A percentile compares a stretch with the other conserved stretches of the same genome.
Evolutionary conservation across 148 eudicot genomes (phyloP).

Genomic region (Nepenthes gracilis): DNA sequence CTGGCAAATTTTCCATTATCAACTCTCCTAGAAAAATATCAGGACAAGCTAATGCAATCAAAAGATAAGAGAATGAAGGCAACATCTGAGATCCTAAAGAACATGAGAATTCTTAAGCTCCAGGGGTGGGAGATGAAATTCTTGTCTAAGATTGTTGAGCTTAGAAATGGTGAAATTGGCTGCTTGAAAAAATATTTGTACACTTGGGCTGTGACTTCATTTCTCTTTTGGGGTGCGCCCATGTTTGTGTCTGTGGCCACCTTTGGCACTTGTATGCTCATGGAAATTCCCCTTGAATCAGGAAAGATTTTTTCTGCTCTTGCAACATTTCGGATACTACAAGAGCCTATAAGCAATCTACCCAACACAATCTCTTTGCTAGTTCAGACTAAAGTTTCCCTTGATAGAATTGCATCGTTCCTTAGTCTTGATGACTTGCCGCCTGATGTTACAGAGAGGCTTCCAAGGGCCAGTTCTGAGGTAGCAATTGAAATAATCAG

Average conservation of each 20-base stretch:
- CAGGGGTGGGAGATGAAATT: conserved; percentile 50
- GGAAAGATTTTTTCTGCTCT: conserved; percentile 39
- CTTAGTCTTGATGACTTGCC: conserved; percentile 39
- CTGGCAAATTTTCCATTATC: conserved; percentile 26
- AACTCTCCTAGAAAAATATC: conserved; percentile 23
- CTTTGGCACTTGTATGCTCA: conserved; percentile 23
- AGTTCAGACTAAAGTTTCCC: conserved; percentile 41
- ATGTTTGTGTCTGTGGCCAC: conserved; percentile 29
- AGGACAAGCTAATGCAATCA: conserved; percentile 24
- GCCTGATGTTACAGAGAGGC: conserved; percentile 18
- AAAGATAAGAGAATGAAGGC: conserved; percentile 42
- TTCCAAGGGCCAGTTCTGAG: conserved; percentile 23
- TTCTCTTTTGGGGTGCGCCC: conserved; percentile 32
- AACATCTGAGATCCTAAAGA: conserved; percentile 36
- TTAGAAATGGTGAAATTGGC: conserved; percentile 22
- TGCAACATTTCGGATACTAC: conserved; percentile 39
- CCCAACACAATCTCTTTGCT: conserved; percentile 38
- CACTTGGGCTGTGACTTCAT: conserved; percentile 15
- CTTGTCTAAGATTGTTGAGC: conserved; percentile 23
- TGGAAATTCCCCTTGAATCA: conserved; percentile 36
- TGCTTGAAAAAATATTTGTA: conserved; percentile 31
- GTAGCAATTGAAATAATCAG: conserved; percentile 27
- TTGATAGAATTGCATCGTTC: conserved; percentile 38
- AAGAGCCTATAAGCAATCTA: conserved; percentile 33
- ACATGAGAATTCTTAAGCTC: conserved; percentile 38